Conservation (phyloP, 352 stramenopile genomes). For the Achlya hypogyna region DNA sequence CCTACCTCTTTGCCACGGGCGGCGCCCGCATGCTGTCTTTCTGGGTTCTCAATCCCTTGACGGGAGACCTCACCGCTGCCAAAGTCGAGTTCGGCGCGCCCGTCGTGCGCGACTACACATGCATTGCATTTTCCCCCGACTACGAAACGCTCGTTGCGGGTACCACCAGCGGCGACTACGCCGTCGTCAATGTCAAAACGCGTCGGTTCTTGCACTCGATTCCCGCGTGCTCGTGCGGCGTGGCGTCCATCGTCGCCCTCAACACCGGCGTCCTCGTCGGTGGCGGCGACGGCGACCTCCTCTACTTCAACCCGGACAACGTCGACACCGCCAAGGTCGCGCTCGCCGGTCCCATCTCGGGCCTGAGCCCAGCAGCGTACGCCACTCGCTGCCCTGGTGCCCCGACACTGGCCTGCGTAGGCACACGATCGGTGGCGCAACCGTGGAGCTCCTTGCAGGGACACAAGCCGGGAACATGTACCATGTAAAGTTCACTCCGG, state of each 20-base stretch:
- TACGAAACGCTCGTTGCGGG: constrained; percentile 72
- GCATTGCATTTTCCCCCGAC: constrained; percentile 71
- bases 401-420: background rate
- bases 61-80: constrained; percentile 53
- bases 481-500: constrained; percentile 29
- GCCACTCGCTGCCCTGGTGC: background rate
- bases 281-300: constrained; percentile 78
- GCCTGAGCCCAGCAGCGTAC: constrained; percentile 22
- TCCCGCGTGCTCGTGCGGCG: constrained; percentile 69
- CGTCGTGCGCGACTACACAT: constrained; percentile 75
- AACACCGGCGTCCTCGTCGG: constrained; percentile 50
- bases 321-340: constrained; percentile 56
- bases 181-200: constrained; percentile 69
- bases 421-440: background rate
- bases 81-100: constrained; percentile 60
- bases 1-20: constrained; percentile 85
- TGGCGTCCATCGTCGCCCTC: constrained; percentile 42
- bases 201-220: constrained; percentile 57
- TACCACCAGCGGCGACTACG: constrained; percentile 83
- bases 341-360: constrained; percentile 57
- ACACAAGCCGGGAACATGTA: constrained; percentile 77
- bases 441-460: constrained; percentile 57
- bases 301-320: constrained; percentile 66
- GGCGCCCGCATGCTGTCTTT: constrained; percentile 65
- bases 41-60: constrained; percentile 82